Percentiles rank a stretch among this genome's conserved stretches.
These are phyloP conservation scores for Alisma plantagoaquatica DNA, from an alignment of 106 monocot genomes.

Conservation along the genomic window DNA sequence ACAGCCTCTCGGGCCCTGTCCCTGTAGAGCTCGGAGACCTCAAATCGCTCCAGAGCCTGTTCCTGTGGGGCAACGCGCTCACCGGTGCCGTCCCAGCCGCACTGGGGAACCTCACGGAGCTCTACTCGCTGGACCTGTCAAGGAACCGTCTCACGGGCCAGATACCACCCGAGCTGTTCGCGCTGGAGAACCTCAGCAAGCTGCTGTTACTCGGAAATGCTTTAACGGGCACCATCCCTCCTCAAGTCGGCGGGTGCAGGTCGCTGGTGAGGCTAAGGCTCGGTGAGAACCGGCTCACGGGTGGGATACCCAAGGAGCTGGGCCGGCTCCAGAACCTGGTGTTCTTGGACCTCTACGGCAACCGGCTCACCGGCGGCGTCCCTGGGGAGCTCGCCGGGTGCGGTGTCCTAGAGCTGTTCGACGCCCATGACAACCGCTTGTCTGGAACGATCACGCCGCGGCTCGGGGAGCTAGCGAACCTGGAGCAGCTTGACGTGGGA, in stretches of 20 bases:
- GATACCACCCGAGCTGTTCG: constrained; percentile 68
- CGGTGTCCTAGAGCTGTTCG: constrained; percentile 68
- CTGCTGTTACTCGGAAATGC: constrained; percentile 66
- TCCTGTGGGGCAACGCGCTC: constrained; percentile 78
- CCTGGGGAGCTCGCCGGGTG: constrained; percentile 58
- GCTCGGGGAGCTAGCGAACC: constrained; percentile 59
- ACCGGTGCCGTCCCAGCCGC: constrained; percentile 51
- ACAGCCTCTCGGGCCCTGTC: constrained; percentile 52
- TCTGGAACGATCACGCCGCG: constrained; percentile 51
- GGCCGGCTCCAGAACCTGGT: constrained; percentile 40
- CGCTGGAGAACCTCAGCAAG: constrained; percentile 77
- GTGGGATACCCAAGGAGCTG: constrained; percentile 40
- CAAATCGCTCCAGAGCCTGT: constrained; percentile 51
- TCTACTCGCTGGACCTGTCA: constrained; percentile 76
- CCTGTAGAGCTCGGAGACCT: constrained; percentile 41
- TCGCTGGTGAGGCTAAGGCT: constrained; percentile 75
- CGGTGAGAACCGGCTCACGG: constrained; percentile 15
- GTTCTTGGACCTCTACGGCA: constrained; percentile 49
- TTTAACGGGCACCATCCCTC: constrained; percentile 40
- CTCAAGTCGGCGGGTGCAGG: constrained; percentile 39
- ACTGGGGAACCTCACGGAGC: constrained; percentile 55
- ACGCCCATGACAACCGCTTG: constrained; percentile 59
- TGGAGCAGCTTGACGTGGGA: constrained; percentile 88
- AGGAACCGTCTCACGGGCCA: constrained; percentile 53
- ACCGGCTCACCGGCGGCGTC: constrained; percentile 55